A percentile compares a stretch with the other conserved stretches of the same genome.
phyloP scores from a whole-genome alignment of 176 grass and related monocot species.

The Urochloa ruziziensis region DNA sequence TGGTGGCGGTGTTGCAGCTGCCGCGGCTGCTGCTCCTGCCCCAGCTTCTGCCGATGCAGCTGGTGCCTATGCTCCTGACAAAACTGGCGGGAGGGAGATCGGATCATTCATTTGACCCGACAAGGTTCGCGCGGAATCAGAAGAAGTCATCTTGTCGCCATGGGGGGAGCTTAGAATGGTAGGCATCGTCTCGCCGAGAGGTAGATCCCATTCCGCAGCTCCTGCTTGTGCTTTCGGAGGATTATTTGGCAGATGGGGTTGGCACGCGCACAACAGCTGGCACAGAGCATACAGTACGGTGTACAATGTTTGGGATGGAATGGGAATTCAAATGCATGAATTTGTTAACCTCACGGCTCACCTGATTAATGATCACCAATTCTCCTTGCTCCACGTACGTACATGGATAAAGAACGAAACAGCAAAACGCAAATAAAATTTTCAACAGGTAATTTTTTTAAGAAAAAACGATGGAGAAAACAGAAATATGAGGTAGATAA shows the following conservation, averaged over 20 bases:
- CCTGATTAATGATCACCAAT: not conserved
- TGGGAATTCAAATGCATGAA: not conserved
- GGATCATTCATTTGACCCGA: not conserved
- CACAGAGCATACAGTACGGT: not conserved
- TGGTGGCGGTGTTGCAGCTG: slow-evolving; percentile 17
- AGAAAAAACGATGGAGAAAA: not conserved
- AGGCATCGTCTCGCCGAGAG: slow-evolving; percentile 2
- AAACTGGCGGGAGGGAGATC: not conserved
- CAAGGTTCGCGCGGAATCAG: not conserved
- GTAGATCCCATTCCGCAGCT: not conserved
- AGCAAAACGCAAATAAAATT: not conserved
- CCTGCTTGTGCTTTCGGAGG: slow-evolving; percentile 20
- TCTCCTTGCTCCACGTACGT: not conserved
- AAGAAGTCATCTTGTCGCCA: not conserved
- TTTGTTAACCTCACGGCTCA: not conserved
- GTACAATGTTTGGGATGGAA: slow-evolving; percentile 31
- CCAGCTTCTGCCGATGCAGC: slow-evolving; percentile 7
- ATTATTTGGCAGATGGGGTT: not conserved
- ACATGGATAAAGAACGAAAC: not conserved
- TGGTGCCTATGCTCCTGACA: slow-evolving; percentile 42
- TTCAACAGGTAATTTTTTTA: not conserved
- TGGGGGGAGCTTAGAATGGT: not conserved
- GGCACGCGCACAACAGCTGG: not conserved
- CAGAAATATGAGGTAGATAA: not conserved
- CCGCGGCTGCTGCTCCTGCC: slow-evolving; percentile 6